Base-by-base conservation (phyloP, 257 asterid genomes). In the Voacanga thouarsii region DNA sequence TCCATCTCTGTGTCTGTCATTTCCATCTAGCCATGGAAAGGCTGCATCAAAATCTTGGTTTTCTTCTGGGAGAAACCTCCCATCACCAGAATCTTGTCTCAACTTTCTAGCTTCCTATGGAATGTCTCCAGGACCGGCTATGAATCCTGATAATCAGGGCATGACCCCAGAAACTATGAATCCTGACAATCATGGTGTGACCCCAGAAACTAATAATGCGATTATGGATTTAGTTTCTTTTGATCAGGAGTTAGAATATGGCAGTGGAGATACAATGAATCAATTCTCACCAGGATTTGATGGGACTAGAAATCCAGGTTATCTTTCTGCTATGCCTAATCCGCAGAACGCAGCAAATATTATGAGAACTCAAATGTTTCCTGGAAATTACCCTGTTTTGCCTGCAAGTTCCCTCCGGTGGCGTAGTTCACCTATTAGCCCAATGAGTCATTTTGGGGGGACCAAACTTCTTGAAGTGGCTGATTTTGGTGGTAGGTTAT, bases 361-460 rank as follows among this genome's bases (percentile, higher is more conserved):
- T 41, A 65, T 75, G 9, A 75, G 59, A 59, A 63, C 72, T 77
- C 90, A 85, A 78, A 75, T 77, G 33, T 68, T 83, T 70, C 43
- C 89, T 71, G 82, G 77, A 79, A 86, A 59, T 79, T 74, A 59
- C 64, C 81, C 81, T 26, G 68, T 85, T 80, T 80, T 87, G 69
- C 59, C 88, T 55, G 80, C 68, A n/a, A 77, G 76, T 74, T 85
- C 87, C 71, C 76, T 83, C 55, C 61, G 75, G 44, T 82, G 89
- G 92, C 85, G 75, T 57, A 81, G 85, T 80, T 85, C 96, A 51
- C 91, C 88, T 57, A 80, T 72, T 72, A 87, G 87, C 64, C 87
- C 89, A 45, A 49, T 84, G 82, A 85, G 80, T 80, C 85, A 83
- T 74, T 74, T 78, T 63, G 78, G 80, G 57, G 85, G 83, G 47